phyloP scores from a whole-genome alignment of 1,284 basidiomycete genomes.

The Cronartium ribicola region DNA sequence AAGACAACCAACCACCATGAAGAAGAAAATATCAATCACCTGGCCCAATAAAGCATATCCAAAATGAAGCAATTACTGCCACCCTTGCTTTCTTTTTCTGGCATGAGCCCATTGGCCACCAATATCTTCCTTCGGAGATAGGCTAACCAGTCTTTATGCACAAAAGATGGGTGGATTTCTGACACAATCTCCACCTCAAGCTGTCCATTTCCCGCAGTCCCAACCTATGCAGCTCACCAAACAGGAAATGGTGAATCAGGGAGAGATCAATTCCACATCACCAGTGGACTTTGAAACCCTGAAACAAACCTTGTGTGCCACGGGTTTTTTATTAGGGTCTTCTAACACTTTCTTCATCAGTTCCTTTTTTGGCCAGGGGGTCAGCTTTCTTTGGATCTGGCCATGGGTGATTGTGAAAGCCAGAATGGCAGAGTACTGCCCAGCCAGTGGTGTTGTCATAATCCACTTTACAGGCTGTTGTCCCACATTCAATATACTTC shows the following conservation, averaged over 20 bases:
- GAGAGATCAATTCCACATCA: background rate
- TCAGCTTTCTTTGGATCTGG: conserved; percentile 10
- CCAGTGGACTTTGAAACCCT: background rate
- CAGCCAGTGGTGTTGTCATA: background rate
- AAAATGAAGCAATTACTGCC: background rate
- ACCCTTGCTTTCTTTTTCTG: conserved; percentile 6
- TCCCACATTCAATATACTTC: background rate
- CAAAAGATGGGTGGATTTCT: conserved; percentile 3
- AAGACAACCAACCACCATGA: background rate
- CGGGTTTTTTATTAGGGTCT: background rate
- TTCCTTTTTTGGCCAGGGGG: background rate
- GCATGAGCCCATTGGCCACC: background rate
- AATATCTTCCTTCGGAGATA: background rate
- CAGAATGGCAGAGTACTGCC: conserved; percentile 5
- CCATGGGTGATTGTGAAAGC: conserved; percentile 18
- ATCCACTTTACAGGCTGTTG: background rate
- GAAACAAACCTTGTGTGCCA: conserved; percentile 6
- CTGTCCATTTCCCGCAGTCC: no score
- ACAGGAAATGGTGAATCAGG: background rate
- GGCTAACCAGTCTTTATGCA: background rate
- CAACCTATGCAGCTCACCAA: background rate
- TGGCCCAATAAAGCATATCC: background rate
- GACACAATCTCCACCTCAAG: background rate
- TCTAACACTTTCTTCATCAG: background rate
- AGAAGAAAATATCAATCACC: no score